phyloP scores from a whole-genome alignment of 2,329 filamentous ascomycete genomes.

The Claviceps arundinis region DNA sequence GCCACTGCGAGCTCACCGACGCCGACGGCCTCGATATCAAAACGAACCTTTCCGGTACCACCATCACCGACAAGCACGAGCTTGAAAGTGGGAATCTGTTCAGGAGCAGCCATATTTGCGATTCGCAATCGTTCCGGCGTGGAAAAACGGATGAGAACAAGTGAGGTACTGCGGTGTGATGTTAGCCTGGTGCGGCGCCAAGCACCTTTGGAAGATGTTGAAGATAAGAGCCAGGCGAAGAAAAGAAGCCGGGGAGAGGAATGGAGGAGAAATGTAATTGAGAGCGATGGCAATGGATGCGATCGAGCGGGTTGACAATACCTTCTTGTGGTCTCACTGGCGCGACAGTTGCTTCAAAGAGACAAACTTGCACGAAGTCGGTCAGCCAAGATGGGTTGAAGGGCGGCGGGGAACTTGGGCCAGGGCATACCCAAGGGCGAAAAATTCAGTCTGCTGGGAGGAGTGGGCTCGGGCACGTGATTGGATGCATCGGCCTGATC shows the following conservation, averaged over 20 bases:
- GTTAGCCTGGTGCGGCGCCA: conserved; percentile 17
- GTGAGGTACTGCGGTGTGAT: conserved; percentile 26
- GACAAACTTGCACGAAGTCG: conserved; percentile 20
- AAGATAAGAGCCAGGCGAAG: neutral
- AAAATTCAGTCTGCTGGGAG: conserved; percentile 28
- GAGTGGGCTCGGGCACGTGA: conserved; percentile 23
- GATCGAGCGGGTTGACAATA: conserved; percentile 8
- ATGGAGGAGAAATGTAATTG: neutral
- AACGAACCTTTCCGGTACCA: conserved; percentile 88
- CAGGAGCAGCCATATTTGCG: conserved; percentile 45
- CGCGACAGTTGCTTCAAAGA: conserved; percentile 20
- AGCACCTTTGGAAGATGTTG: neutral
- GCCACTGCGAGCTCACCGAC: conserved; percentile 7
- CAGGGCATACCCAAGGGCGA: conserved; percentile 24
- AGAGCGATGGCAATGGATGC: conserved; percentile 12
- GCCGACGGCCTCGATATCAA: conserved; percentile 1
- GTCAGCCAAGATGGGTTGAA: conserved; percentile 26
- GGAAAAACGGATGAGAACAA: conserved; percentile 30
- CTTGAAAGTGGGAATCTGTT: conserved; percentile 78
- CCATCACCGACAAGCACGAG: conserved; percentile 98
- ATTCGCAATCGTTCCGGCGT: conserved; percentile 11
- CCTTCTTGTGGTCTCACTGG: conserved; percentile 13
- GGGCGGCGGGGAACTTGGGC: conserved; percentile 27
- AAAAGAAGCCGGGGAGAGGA: neutral
- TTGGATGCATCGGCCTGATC: conserved; percentile 7